Evolutionary conservation across 2,329 filamentous ascomycete species (phyloP).

Genomic region (Penicillium nordicum): DNA sequence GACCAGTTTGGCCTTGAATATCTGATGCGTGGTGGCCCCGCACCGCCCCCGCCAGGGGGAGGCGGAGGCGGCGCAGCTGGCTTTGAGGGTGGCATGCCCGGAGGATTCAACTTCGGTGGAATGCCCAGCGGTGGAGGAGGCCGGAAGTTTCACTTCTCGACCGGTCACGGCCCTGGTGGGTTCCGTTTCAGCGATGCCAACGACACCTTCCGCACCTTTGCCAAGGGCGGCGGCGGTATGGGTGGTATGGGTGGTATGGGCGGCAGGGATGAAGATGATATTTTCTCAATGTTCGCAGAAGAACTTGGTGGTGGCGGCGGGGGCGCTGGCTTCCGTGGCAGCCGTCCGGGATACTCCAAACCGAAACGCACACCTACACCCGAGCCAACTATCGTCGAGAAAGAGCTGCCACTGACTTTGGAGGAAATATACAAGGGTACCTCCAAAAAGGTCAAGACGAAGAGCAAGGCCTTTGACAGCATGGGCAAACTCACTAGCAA

Average conservation of each 20-base stretch:
- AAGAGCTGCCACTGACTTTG: conserved; percentile 72
- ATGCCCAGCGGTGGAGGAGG: conserved; percentile 52
- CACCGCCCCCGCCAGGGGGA: conserved; percentile 60
- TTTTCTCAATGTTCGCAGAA: conserved; percentile 52
- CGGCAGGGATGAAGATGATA: conserved; percentile 53
- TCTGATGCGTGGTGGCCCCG: conserved; percentile 73
- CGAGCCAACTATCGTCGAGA: conserved; percentile 88
- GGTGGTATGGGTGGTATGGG: conserved; percentile 37
- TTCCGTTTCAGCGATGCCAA: conserved; percentile 83
- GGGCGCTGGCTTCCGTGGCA: conserved; percentile 32
- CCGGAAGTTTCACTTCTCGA: conserved; percentile 48
- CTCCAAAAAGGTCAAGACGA: conserved; percentile 97
- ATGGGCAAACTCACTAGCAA: conserved; percentile 79
- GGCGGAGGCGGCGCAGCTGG: conserved; percentile 53
- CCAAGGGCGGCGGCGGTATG: conserved; percentile 57
- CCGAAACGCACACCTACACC: conserved; percentile 55
- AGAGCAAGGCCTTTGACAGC: conserved; percentile 87
- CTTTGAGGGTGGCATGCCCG: conserved; percentile 57
- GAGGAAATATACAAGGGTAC: conserved; percentile 86
- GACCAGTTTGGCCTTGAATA: conserved; percentile 94
- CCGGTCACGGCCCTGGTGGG: conserved; percentile 54
- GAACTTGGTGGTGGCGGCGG: conserved; percentile 39
- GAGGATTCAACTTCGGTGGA: conserved; percentile 50
- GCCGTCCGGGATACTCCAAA: conserved; percentile 25
- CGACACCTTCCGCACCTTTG: conserved; percentile 80